Conservation (phyloP, 2,329 filamentous ascomycete genomes). For the Verticillium zaregamsianum region DNA sequence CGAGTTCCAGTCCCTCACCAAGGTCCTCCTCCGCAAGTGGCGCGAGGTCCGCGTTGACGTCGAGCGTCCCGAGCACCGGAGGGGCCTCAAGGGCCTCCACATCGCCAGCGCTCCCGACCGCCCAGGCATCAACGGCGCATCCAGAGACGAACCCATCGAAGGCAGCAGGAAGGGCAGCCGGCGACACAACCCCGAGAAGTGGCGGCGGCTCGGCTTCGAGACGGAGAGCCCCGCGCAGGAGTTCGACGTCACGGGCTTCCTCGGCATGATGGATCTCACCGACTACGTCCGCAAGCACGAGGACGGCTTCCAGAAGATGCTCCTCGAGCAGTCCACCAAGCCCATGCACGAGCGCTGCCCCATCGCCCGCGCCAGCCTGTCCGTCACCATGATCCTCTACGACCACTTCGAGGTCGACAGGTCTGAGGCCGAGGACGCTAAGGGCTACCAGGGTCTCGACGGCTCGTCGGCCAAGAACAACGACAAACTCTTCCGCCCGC, state of each 20-base stretch:
- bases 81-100: conserved; percentile 81
- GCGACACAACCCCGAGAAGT: conserved; percentile 83
- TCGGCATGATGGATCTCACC: conserved; percentile 96
- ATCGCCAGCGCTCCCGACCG: conserved; percentile 73
- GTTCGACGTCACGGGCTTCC: conserved; percentile 79
- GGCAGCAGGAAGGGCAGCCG: conserved; percentile 57
- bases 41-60: conserved; percentile 78
- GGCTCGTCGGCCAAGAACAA: conserved; percentile 61
- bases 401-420: conserved; percentile 95
- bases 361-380: conserved; percentile 78
- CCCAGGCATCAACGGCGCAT: conserved; percentile 16
- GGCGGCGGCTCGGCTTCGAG: conserved; percentile 87
- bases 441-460: conserved; percentile 71
- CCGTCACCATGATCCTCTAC: conserved; percentile 83
- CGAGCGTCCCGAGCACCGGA: conserved; percentile 81
- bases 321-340: conserved; percentile 81
- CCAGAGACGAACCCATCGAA: conserved; percentile 28
- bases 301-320: conserved; percentile 85
- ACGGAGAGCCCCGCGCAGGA: conserved; percentile 82
- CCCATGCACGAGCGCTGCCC: conserved; percentile 73
- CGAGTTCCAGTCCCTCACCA: conserved; percentile 90
- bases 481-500: conserved; percentile 80
- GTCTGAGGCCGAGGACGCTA: conserved; percentile 72
- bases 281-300: conserved; percentile 92
- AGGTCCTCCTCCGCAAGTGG: conserved; percentile 84